These are phyloP conservation scores for Psilocybe tampanensis DNA, from an alignment of 768 basidiomycete species.

Conservation along the genomic window DNA sequence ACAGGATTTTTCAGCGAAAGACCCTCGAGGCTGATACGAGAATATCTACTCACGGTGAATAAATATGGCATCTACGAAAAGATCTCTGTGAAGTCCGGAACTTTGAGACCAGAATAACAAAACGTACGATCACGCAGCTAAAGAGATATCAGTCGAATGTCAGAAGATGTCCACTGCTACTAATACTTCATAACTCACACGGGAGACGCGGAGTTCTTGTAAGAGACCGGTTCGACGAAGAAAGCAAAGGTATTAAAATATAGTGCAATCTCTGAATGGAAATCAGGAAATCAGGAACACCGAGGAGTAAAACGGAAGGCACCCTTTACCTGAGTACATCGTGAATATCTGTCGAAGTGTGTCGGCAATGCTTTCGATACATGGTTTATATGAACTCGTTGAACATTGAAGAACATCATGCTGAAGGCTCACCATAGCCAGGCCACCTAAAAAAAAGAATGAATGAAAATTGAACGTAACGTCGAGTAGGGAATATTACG, in stretches of 20 bases:
- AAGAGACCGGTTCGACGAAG: neutral
- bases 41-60: neutral
- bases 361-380: slow-evolving; percentile 1
- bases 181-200: neutral
- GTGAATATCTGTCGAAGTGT: slow-evolving; percentile 8
- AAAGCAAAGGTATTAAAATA: slow-evolving; percentile 5
- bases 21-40: neutral
- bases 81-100: too few relatives aligned
- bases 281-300: neutral
- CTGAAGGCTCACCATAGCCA: slow-evolving; percentile 3
- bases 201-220: neutral
- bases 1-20: neutral
- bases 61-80: slow-evolving; percentile 6
- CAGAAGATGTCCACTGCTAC: neutral
- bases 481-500: neutral
- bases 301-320: neutral
- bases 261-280: neutral
- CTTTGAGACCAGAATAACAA: too few relatives aligned
- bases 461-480: neutral
- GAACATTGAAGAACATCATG: neutral
- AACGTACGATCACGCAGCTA: slow-evolving; percentile 1
- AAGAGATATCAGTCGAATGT: neutral
- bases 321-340: slow-evolving; percentile 2
- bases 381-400: too few relatives aligned
- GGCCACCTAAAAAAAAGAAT: neutral